Evolutionary conservation across 2,329 filamentous ascomycete genomes (phyloP).

Genomic region (Pseudogymnoascus pannorum): DNA sequence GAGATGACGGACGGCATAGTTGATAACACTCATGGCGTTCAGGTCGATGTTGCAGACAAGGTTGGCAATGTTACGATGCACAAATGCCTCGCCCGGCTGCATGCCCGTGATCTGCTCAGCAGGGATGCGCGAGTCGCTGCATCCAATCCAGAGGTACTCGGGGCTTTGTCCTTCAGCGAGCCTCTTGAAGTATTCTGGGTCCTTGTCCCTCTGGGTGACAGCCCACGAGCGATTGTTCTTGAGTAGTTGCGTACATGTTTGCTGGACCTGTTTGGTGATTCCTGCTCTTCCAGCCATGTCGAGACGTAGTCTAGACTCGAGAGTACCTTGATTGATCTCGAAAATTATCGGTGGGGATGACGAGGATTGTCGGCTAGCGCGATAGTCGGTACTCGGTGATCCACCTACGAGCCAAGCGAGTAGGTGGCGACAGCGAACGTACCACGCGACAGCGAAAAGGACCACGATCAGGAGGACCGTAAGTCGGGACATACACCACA

Average conservation of each 20-base stretch:
- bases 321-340: no score
- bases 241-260: neutral
- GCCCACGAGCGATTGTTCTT: slow-evolving; percentile 62
- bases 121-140: slow-evolving; percentile 85
- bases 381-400: no score
- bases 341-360: no score
- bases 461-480: no score
- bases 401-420: no score
- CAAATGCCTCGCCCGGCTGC: slow-evolving; percentile 83
- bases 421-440: no score
- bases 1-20: slow-evolving; percentile 77
- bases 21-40: slow-evolving; percentile 72
- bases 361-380: no score
- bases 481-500: no score
- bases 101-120: slow-evolving; percentile 80
- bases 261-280: neutral
- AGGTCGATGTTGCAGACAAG: slow-evolving; percentile 73
- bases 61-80: slow-evolving; percentile 94
- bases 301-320: neutral
- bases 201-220: slow-evolving; percentile 45
- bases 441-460: no score
- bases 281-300: neutral
- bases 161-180: slow-evolving; percentile 58
- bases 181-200: slow-evolving; percentile 59
- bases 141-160: slow-evolving; percentile 82